These are phyloP conservation scores for Clavispora phyllophila DNA, from an alignment of 805 yeast species.

Conservation along the genomic window DNA sequence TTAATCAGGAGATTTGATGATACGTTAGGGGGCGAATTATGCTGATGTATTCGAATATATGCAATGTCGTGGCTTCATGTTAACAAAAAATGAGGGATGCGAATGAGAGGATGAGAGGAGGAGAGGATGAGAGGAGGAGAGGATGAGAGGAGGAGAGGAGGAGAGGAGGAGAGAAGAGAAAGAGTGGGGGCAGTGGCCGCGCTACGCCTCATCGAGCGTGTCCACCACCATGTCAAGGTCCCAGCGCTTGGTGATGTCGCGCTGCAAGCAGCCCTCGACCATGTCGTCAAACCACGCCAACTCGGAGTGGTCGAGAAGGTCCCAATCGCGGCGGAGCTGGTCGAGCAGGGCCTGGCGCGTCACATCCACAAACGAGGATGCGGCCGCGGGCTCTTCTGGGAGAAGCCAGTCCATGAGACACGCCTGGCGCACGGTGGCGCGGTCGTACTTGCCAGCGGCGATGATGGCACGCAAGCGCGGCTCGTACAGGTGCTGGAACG, in stretches of 20 bases:
- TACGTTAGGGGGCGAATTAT: too few relatives aligned
- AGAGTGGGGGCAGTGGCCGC: too few relatives aligned
- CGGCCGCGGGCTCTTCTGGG: slow-evolving; percentile 10
- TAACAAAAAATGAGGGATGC: too few relatives aligned
- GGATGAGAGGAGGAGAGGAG: too few relatives aligned
- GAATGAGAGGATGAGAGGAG: too few relatives aligned
- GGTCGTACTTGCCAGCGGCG: slow-evolving; percentile 57
- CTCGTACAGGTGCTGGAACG: slow-evolving; percentile 80
- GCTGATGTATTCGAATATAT: neutral
- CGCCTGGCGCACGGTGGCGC: slow-evolving; percentile 38
- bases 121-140: too few relatives aligned
- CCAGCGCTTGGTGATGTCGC: slow-evolving; percentile 49
- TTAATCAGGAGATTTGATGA: too few relatives aligned
- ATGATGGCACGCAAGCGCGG: slow-evolving; percentile 75
- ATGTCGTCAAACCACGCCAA: slow-evolving; percentile 29
- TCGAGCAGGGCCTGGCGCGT: slow-evolving; percentile 7
- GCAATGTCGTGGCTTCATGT: neutral
- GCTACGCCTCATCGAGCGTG: neutral
- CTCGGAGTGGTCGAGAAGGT: slow-evolving; percentile 15
- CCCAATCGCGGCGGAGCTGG: slow-evolving; percentile 14
- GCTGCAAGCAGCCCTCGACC: slow-evolving; percentile 50
- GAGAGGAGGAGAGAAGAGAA: too few relatives aligned
- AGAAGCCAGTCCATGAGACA: slow-evolving; percentile 29
- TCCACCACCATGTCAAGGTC: slow-evolving; percentile 35
- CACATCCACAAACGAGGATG: slow-evolving; percentile 12